Percentiles rank a stretch among this genome's conserved stretches.
Evolutionary conservation across 1,139 yeast species (phyloP).

Genomic region (Arxiozyma heterogenica): DNA sequence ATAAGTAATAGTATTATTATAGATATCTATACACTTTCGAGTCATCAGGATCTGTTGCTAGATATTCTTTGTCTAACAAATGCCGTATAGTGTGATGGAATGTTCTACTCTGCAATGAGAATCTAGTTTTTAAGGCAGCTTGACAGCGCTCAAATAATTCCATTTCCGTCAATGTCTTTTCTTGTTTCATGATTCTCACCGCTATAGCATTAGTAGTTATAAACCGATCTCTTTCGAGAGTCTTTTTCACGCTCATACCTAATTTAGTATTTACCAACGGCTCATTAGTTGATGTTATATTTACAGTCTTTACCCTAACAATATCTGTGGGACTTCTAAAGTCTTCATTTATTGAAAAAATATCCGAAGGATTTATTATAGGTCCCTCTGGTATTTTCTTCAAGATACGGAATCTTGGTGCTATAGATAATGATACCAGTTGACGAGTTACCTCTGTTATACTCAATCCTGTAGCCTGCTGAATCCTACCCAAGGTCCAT

Average conservation of each 20-base stretch:
- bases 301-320: constrained; percentile 71
- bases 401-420: constrained; percentile 69
- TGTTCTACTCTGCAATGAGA: constrained; percentile 56
- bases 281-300: constrained; percentile 1
- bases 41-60: constrained; percentile 61
- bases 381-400: constrained; percentile 67
- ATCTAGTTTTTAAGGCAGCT: constrained; percentile 52
- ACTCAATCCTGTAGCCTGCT: constrained; percentile 62
- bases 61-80: constrained; percentile 72
- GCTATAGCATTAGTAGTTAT: constrained; percentile 79
- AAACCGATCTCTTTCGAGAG: constrained; percentile 39
- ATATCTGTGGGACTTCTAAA: constrained; percentile 66
- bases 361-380: constrained; percentile 56
- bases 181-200: constrained; percentile 77
- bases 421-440: constrained; percentile 75
- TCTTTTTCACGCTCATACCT: not conserved
- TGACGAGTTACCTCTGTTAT: constrained; percentile 64
- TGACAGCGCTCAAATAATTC: constrained; percentile 60
- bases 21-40: constrained; percentile 61
- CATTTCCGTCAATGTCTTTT: constrained; percentile 53
- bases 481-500: constrained; percentile 54
- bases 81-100: constrained; percentile 77
- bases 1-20: constrained; percentile 34
- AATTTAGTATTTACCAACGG: not conserved
- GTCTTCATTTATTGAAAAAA: constrained; percentile 57